phyloP scores from a whole-genome alignment of 2,329 filamentous ascomycete species.

The Reticulascus tulasneorum region DNA sequence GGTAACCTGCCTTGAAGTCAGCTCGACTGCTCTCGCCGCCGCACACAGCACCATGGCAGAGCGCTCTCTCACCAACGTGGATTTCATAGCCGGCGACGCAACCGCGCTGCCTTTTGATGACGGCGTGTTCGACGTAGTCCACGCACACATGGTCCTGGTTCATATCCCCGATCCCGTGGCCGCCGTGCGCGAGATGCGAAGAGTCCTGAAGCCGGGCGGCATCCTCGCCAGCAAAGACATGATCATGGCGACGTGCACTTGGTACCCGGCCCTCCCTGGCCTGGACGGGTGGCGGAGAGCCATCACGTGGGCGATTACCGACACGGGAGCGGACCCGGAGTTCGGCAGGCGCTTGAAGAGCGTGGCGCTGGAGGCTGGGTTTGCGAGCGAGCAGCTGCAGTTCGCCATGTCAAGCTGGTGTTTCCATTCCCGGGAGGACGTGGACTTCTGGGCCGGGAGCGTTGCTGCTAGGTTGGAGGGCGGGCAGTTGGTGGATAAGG shows the following conservation, averaged over 20 bases:
- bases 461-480: too few relatives aligned
- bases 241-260: constrained; percentile 17
- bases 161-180: constrained; percentile 31
- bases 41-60: constrained; percentile 19
- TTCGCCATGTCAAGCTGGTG: too few relatives aligned
- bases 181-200: constrained; percentile 35
- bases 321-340: too few relatives aligned
- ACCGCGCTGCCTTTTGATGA: constrained; percentile 33
- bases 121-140: constrained; percentile 38
- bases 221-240: constrained; percentile 15
- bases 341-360: too few relatives aligned
- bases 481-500: too few relatives aligned
- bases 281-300: too few relatives aligned
- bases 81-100: constrained; percentile 30
- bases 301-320: too few relatives aligned
- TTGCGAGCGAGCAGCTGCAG: too few relatives aligned
- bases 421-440: too few relatives aligned
- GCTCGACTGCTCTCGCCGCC: constrained; percentile 26
- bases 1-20: constrained; percentile 35
- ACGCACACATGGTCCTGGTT: constrained; percentile 35
- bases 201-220: constrained; percentile 37
- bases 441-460: too few relatives aligned
- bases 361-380: too few relatives aligned
- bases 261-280: constrained; percentile 16
- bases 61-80: constrained; percentile 19